phyloP scores from a whole-genome alignment of 1,284 basidiomycete genomes.

The Boletus sp. region DNA sequence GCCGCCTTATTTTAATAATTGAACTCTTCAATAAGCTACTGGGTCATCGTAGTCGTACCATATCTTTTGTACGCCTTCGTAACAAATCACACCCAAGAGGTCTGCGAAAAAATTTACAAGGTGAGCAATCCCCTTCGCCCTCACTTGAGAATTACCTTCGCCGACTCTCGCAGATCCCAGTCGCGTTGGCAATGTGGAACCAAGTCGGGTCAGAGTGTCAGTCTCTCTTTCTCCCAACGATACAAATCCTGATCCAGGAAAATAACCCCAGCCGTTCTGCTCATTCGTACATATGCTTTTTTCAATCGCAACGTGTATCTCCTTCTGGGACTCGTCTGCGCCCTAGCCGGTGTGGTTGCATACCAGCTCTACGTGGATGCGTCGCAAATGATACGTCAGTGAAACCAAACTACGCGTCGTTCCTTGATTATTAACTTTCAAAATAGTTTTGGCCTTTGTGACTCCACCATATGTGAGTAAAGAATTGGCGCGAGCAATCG shows the following conservation, averaged over 20 bases:
- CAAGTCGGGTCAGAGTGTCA: conserved; percentile 74
- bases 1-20: background rate
- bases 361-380: conserved; percentile 77
- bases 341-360: conserved; percentile 63
- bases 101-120: conserved; percentile 64
- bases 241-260: conserved; percentile 18
- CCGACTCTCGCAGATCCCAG: conserved; percentile 52
- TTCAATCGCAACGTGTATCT: conserved; percentile 71
- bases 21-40: conserved; percentile 47
- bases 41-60: conserved; percentile 72
- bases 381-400: conserved; percentile 69
- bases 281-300: conserved; percentile 79
- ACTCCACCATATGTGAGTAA: conserved; percentile 54
- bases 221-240: conserved; percentile 18
- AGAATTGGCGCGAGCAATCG: background rate
- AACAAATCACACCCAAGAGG: conserved; percentile 54
- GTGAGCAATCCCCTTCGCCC: conserved; percentile 33
- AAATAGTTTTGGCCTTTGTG: conserved; percentile 63
- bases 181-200: conserved; percentile 78
- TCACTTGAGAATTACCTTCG: conserved; percentile 7
- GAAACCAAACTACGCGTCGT: background rate
- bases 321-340: conserved; percentile 55
- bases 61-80: conserved; percentile 72
- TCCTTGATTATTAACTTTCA: conserved; percentile 12
- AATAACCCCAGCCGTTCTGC: conserved; percentile 52